Evolutionary conservation across 352 stramenopile species (phyloP), one percentile per base, ranked within the genome.

Genomic region (Thalassiosira sp.): DNA sequence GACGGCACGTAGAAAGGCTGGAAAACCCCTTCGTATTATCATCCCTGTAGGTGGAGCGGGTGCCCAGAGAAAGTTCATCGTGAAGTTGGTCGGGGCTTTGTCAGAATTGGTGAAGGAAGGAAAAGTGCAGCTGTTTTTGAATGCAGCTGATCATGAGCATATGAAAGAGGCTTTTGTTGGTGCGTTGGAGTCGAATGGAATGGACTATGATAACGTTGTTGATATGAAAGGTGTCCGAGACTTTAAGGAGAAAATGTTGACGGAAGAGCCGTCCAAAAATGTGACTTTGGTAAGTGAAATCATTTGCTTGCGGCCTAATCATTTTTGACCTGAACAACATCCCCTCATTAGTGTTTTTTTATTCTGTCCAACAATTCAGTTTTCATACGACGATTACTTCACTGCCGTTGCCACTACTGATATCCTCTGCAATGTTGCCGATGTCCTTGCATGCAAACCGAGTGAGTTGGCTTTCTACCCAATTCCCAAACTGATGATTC

Each of bases 361-460:
- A 43, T 1, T 61, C 24, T 68, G 11, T 42, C 16, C 27, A 42
- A 37, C 5, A 43, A 20, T 54, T 11, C 57, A 77, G 68, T 92
- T 95, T 78, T 72, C 85, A 0, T 95, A 93, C 71, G 79, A 91
- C 0, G 89, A 94, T 64, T 95, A 95, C 64, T 94, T 95, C 62
- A 86, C 90, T 20, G 90, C 90, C 22, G 87, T 95, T 13, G 89
- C 88, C 20, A 91, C 87, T 13, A 95, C 90, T 33, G 90, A 95
- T 73, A 86, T 95, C 31, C 79, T 95, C 18, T 86, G 85, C 42
- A 89, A 87, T 49, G 80, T 91, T 45, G 70, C 85, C 3, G 88
- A 95, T 87, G 81, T 95, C 15, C 72, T 95, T 35, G 82, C 81
- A 7, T 92, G 82, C 78, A 94, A 94, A 79, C 90, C 90, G 10